Evolutionary conservation across 2,329 filamentous ascomycete species (phyloP), one percentile per base, ranked within the genome.

Genomic region (Fusarium austroafricanum): DNA sequence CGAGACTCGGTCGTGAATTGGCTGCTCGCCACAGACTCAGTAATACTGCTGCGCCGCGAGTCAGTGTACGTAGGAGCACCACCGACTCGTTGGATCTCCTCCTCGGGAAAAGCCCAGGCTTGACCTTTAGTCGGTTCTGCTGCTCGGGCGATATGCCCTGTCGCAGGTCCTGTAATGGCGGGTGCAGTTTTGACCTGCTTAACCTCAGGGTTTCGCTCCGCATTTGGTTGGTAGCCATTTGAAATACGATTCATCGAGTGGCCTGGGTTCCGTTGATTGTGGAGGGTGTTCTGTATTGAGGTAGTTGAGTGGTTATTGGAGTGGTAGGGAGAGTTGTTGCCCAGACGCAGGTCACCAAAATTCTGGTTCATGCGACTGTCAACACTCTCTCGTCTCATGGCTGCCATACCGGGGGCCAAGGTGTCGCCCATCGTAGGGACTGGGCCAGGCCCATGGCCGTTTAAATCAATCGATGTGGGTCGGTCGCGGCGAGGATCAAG

Each of bases 71-170:
- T 80, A 70, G 84, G 35, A 78, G 81, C 58, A 75, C 82, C 73
- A 40, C 84, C 59, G 75, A 84, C 75, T 55, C 84, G 79, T 60
- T 86, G 83, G 5, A 91, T 88, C 52, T 89, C 87, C 54, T 91
- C 88, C 74, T 93, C 92, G 2, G 92, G 92, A 71, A 94, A 94
- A 69, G 92, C 92, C 92, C 92, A 95, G 6, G 92, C 90, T 76
- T 91, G 92, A 75, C 92, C 92, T 77, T 93, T 93, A 12, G 91
- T 94, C 7, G 92, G 92, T 76, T 93, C 90, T 29, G 91, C 89
- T 38, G 92, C 92, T 70, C 83, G 89, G 74, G 87, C 90, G 81
- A 85, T 92, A 74, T 82, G 87, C 79, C 84, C 86, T 53, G 82
- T 89, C 68, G 83, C 90, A 66, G 83, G 91, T 69, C 91, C 91